Percentiles rank a stretch among this genome's conserved stretches.
Evolutionary conservation across 345 rosid species (phyloP).

Genomic region (Brassica cretica): DNA sequence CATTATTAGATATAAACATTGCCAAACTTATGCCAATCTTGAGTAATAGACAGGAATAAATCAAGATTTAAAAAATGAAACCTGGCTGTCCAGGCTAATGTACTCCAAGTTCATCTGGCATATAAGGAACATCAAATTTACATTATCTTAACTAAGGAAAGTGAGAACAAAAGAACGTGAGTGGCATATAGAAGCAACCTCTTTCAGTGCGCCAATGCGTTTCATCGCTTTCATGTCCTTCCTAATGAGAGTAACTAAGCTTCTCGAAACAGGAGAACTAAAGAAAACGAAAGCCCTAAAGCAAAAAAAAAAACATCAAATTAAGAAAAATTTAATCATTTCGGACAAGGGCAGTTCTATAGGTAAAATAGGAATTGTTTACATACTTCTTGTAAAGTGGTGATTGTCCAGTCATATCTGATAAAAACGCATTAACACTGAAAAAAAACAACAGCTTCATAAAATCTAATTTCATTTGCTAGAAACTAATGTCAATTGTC

Average conservation of each 20-base stretch:
- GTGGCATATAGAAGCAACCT: constrained; percentile 47
- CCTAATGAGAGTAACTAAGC: constrained; percentile 70
- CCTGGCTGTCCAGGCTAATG: constrained; percentile 90
- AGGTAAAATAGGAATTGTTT: constrained; percentile 12
- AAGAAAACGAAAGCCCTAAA: constrained; percentile 95
- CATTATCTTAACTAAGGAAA: constrained; percentile 6
- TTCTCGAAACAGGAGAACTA: constrained; percentile 86
- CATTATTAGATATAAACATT: neutral
- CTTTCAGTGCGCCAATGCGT: constrained; percentile 87
- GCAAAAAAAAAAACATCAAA: constrained; percentile 23
- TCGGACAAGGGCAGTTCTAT: neutral
- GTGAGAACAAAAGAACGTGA: neutral
- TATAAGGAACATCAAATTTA: neutral
- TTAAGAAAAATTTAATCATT: neutral
- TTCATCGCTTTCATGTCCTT: constrained; percentile 71
- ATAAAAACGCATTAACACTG: constrained; percentile 76
- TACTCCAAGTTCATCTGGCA: constrained; percentile 99
- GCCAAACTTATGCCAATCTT: constrained; percentile 6
- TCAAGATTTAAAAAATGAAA: constrained; percentile 18
- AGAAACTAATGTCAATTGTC: constrained; percentile 16
- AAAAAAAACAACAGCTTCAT: constrained; percentile 8
- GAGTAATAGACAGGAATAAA: neutral
- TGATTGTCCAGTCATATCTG: constrained; percentile 91
- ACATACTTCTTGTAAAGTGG: constrained; percentile 93
- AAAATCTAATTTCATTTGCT: neutral